Base-by-base conservation (phyloP, 2,329 filamentous ascomycete species). In the Fusarium torreyae region DNA sequence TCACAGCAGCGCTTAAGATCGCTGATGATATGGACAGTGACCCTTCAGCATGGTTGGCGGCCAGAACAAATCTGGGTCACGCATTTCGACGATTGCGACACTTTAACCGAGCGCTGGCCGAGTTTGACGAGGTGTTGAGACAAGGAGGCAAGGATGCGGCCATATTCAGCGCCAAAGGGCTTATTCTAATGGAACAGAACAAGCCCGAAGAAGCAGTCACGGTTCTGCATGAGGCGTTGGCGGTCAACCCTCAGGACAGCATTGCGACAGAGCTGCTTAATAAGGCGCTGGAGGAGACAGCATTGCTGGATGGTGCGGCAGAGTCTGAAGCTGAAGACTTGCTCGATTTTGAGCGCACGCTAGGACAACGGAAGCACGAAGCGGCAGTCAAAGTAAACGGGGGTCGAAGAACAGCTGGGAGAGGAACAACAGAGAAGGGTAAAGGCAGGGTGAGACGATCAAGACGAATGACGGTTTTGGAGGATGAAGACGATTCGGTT, bases 91-190 rank as follows among this genome's bases (percentile, higher is more conserved):
- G 94, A 18, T 81, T 92, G 57, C 87, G 90, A 2, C 85, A 88
- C 58, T 89, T 91, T 70, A 86, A 90, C 31, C 88, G 92, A 54
- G 92, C 95, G 0, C 85, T 98, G 13, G 86, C 84, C 3, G 88
- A 95, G 76, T 98, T 98, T 74, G 92, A 98, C 68, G 91, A 94
- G 74, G 96, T 97, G 31, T 85, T 98, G 31, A 87, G 95, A 14
- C 88, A 93, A 46, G 93, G 94, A 9, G 91, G 91, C 43, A 94
- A 94, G 69, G 92, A 96, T 68, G 86, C 92, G 1, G 87, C 89
- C 31, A 88, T 96, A 4, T 96, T 97, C 76, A 88, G 89, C 49
- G 91, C 94, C 13, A 95, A 97, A 74, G 95, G 93, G 0, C 84
- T 98, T 17, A 91, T 97, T 14, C 85, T 95, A 56, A 86, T 98